Evolutionary conservation across 768 basidiomycete species (phyloP), one percentile per base, ranked within the genome.

Genomic region (Suillus americanus): DNA sequence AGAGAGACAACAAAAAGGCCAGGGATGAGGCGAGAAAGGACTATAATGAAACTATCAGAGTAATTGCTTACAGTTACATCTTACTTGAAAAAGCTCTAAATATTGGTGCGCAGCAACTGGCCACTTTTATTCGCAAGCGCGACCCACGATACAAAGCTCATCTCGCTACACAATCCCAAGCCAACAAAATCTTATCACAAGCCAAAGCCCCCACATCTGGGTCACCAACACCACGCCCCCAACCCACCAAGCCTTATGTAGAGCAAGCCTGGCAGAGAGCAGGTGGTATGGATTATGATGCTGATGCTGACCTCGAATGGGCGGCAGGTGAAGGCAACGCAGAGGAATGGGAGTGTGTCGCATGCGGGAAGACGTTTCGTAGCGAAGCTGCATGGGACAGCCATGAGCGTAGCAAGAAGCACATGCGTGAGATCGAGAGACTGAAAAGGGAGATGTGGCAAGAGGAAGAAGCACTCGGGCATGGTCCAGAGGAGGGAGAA

Each of bases 301-400:
- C 81, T 46, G 83, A 86, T 65, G 84, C 79, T 2, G 92, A 92
- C 70, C 79, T 90, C 5, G 89, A 93, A 65, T 92, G 90, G 89
- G 88, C 87, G 4, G 82, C 82, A 9, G 90, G 84, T 2, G 91
- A 90, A 72, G 88, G 86, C 7, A 85, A 89, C 64, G 77, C 84
- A 5, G 91, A 94, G 70, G 91, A 92, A 72, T 95, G 91, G 89
- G 95, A 97, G 74, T 99, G 97, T 71, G 89, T 98, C n/a, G 96
- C 89, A 9, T 99, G 97, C 71, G 82, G 85, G 35, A 98, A 97
- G 79, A 82, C 84, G 0, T 99, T 98, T 73, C 80, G 89, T 71
- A 95, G 90, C 67, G 95, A 98, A 70, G 92, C 94, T 0, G 93
- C 95, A 5, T 99, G 96, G 96, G 83, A 89, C 69, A 98, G 95